Conservation (phyloP, 441 rosid species). For the Gossypium lobatum region DNA sequence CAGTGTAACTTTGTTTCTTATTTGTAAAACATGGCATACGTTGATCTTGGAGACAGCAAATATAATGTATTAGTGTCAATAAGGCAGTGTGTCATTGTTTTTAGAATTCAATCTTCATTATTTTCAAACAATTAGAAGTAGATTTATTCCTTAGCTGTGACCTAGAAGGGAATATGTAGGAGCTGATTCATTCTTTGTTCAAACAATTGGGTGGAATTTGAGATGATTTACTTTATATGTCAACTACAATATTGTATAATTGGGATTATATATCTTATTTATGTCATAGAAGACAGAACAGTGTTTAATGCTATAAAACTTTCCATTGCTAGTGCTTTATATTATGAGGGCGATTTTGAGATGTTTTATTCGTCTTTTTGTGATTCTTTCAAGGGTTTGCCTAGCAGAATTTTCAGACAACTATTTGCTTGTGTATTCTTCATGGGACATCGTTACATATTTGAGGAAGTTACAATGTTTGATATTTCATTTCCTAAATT, state of each 20-base stretch:
- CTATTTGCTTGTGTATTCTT: not conserved
- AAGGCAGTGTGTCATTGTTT: not conserved
- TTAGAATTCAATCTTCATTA: not conserved
- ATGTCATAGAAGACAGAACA: not conserved
- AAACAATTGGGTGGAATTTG: not conserved
- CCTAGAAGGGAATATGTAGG: not conserved
- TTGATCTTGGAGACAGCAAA: conserved; percentile 6
- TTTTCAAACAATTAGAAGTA: not conserved
- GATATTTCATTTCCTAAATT: conserved; percentile 15
- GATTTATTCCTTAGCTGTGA: not conserved
- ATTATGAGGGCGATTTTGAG: not conserved
- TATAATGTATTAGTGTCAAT: not conserved
- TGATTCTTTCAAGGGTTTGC: conserved; percentile 4
- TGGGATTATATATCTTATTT: not conserved
- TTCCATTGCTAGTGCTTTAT: not conserved
- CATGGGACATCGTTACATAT: not conserved
- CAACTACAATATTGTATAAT: not conserved
- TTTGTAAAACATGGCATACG: not conserved
- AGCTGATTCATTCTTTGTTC: not conserved
- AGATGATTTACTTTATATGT: not conserved
- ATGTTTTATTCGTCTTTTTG: not conserved
- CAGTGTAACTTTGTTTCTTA: not conserved
- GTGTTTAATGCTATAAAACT: not conserved
- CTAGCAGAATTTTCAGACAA: not conserved
- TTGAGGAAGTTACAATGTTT: not conserved